Conservation (phyloP, 306 rosid genomes). For the Prunus fruticosa region DNA sequence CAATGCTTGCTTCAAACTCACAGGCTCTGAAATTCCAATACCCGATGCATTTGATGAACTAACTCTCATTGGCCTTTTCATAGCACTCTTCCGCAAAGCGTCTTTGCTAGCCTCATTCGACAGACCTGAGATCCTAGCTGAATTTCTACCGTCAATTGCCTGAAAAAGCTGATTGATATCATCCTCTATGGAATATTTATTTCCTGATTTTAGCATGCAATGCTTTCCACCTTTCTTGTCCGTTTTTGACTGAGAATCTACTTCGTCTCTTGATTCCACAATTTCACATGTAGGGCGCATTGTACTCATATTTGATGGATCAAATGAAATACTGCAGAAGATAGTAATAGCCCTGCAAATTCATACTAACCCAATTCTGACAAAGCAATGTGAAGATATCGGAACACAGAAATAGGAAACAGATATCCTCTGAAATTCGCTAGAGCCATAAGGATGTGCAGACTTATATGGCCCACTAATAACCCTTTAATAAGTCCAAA, state of each 20-base stretch:
- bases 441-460: constrained; percentile 36
- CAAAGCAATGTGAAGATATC: constrained; percentile 25
- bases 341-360: constrained; percentile 13
- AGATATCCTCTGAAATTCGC: constrained; percentile 33
- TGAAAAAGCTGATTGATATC: constrained; percentile 88
- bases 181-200: constrained; percentile 76
- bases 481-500: constrained; percentile 26
- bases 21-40: constrained; percentile 91
- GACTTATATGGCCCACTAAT: constrained; percentile 24
- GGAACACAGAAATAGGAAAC: constrained; percentile 24
- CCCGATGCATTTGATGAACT: constrained; percentile 72
- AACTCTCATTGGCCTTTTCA: constrained; percentile 84
- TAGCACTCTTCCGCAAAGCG: constrained; percentile 68
- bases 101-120: constrained; percentile 40
- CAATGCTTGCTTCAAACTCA: constrained; percentile 96
- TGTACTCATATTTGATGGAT: constrained; percentile 50
- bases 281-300: constrained; percentile 59
- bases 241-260: constrained; percentile 38
- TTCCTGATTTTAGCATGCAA: constrained; percentile 42
- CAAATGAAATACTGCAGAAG: constrained; percentile 19
- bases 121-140: constrained; percentile 50
- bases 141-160: constrained; percentile 64
- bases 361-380: constrained; percentile 54
- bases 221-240: constrained; percentile 49
- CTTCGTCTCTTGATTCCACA: constrained; percentile 68